A percentile compares a stretch with the other conserved stretches of the same genome.
Evolutionary conservation across 768 basidiomycete genomes (phyloP).

Genomic region (Tulasnella sp.): DNA sequence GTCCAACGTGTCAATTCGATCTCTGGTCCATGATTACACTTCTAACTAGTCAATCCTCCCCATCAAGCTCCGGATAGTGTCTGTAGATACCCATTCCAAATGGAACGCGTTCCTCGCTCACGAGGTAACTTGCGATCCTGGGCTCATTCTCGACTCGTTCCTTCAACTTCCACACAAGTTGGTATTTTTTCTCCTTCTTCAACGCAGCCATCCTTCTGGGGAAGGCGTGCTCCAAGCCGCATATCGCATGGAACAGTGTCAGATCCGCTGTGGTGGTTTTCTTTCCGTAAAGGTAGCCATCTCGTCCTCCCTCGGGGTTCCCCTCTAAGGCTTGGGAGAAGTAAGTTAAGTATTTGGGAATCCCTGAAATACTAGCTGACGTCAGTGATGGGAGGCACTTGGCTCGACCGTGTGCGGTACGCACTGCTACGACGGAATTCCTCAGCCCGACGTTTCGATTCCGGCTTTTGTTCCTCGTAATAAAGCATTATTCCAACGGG

Average conservation of each 20-base stretch:
- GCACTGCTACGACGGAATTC: slow-evolving; percentile 38
- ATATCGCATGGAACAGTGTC: slow-evolving; percentile 43
- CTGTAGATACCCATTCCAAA: slow-evolving; percentile 42
- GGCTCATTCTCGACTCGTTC: slow-evolving; percentile 39
- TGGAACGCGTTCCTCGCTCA: slow-evolving; percentile 37
- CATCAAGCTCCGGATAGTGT: slow-evolving; percentile 44
- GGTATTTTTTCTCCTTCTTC: slow-evolving; percentile 35
- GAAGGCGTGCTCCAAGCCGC: slow-evolving; percentile 41
- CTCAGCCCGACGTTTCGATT: slow-evolving; percentile 38
- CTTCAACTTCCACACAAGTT: slow-evolving; percentile 38
- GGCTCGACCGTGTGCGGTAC: not conserved
- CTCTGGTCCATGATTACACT: not conserved
- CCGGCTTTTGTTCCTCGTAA: slow-evolving; percentile 48
- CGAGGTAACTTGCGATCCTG: slow-evolving; percentile 41
- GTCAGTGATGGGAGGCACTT: not conserved
- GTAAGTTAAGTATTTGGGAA: slow-evolving; percentile 44
- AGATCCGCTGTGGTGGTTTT: slow-evolving; percentile 46
- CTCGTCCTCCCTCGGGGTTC: slow-evolving; percentile 29
- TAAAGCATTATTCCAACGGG: slow-evolving; percentile 38
- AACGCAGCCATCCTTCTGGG: slow-evolving; percentile 39
- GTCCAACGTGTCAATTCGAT: not conserved
- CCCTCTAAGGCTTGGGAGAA: slow-evolving; percentile 39
- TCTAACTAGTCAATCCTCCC: slow-evolving; percentile 34
- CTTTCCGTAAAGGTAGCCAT: slow-evolving; percentile 37
- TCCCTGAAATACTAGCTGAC: slow-evolving; percentile 28